phyloP scores from a whole-genome alignment of 2,329 filamentous ascomycete genomes.

The Canariomyces notabilis region DNA sequence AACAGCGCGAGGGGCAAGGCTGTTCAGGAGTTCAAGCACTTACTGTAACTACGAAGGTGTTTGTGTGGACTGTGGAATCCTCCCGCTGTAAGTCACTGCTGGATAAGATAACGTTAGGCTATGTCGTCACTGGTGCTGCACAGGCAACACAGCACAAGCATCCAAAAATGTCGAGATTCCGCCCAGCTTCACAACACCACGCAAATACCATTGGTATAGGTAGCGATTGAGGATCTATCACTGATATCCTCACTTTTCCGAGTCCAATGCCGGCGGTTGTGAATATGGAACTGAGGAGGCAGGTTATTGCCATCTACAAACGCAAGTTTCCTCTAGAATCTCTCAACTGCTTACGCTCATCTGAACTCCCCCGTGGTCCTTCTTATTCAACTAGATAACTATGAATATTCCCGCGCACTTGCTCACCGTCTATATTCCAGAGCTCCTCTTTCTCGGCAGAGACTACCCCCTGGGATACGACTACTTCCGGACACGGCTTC shows the following conservation, averaged over 20 bases:
- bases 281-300: conserved; percentile 59
- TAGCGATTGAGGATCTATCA: background rate
- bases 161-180: no score
- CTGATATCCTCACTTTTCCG: background rate
- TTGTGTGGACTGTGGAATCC: no score
- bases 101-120: no score
- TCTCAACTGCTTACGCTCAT: background rate
- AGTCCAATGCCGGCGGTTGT: conserved; percentile 26
- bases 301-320: conserved; percentile 88
- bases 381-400: no score
- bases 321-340: conserved; percentile 42
- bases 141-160: no score
- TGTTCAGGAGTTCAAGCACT: no score
- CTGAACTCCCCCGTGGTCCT: no score
- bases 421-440: conserved; percentile 40
- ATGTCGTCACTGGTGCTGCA: no score
- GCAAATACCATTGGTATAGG: background rate
- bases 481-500: conserved; percentile 76
- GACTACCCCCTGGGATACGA: conserved; percentile 79
- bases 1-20: no score
- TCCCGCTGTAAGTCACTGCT: no score
- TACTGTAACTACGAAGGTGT: no score
- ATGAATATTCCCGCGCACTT: background rate
- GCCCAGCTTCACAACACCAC: no score
- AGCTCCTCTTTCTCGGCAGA: conserved; percentile 76